Percentiles rank a stretch among this genome's conserved stretches.
phyloP scores from a whole-genome alignment of 2,329 filamentous ascomycete species.

The Pseudogymnoascus verrucosus region DNA sequence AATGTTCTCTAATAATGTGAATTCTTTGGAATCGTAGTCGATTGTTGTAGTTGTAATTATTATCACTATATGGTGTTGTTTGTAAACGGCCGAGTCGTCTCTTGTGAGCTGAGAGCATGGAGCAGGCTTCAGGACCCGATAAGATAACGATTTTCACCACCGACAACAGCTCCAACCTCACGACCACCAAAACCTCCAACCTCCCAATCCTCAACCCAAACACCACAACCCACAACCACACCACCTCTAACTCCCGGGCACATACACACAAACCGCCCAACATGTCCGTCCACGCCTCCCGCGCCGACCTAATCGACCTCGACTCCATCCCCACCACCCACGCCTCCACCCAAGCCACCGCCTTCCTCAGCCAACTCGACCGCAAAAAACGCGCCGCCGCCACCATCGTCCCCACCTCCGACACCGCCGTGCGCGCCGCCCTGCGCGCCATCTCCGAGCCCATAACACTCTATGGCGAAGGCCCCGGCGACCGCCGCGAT shows the following conservation, averaged over 20 bases:
- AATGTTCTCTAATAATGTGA: neutral
- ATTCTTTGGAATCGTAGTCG: neutral
- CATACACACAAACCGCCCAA: neutral
- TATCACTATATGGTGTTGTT: neutral
- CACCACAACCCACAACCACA: neutral
- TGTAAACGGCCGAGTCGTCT: neutral
- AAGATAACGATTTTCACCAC: conserved; percentile 4
- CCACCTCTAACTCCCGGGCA: no score
- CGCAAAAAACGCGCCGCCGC: conserved; percentile 83
- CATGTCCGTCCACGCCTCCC: conserved; percentile 8
- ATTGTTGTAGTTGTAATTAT: neutral
- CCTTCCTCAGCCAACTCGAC: conserved; percentile 59
- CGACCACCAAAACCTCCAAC: neutral
- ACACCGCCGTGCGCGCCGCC: conserved; percentile 71
- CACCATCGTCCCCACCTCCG: conserved; percentile 89
- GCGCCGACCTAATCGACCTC: neutral
- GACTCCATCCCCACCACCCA: conserved; percentile 6
- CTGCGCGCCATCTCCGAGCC: conserved; percentile 87
- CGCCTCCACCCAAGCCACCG: conserved; percentile 24
- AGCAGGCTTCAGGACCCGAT: neutral
- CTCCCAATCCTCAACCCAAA: neutral
- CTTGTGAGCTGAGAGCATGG: neutral
- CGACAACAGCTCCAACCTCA: neutral
- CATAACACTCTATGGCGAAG: conserved; percentile 90
- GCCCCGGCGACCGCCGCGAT: conserved; percentile 75